phyloP scores from a whole-genome alignment of 164 flowering plant species.

The Aristolochia contorta region DNA sequence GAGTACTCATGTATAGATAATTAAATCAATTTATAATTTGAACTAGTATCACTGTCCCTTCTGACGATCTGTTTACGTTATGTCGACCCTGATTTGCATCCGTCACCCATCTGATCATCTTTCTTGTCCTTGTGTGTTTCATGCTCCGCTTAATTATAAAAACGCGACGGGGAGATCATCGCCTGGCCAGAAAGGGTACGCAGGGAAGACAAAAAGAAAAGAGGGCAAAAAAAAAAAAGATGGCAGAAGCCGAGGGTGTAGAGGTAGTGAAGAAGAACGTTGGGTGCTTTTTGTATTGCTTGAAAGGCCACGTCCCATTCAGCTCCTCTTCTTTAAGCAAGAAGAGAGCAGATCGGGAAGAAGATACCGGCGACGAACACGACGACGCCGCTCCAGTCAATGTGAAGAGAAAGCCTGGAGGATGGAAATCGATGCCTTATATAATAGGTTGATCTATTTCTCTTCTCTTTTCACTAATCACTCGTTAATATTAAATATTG shows the following conservation, averaged over 20 bases:
- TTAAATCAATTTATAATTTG: no score
- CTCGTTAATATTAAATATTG: not conserved
- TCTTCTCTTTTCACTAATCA: conserved; percentile 7
- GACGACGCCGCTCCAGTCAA: not conserved
- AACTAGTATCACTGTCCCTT: no score
- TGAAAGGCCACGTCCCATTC: conserved; percentile 8
- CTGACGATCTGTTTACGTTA: not conserved
- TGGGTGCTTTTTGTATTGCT: conserved; percentile 3
- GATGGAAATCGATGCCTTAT: conserved; percentile 36
- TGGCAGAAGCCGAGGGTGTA: not conserved
- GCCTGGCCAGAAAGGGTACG: not conserved
- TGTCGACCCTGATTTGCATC: not conserved
- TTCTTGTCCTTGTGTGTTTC: not conserved
- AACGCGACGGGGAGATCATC: no score
- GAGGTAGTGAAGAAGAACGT: conserved; percentile 1
- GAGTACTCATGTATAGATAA: no score
- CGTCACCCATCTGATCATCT: conserved; percentile 3
- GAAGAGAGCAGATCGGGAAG: not conserved
- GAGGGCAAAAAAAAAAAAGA: no score
- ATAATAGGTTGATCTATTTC: conserved; percentile 20
- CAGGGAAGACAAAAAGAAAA: not conserved
- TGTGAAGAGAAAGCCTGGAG: conserved; percentile 22
- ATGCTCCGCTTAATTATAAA: not conserved
- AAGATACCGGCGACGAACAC: not conserved
- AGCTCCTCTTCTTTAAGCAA: not conserved